These are phyloP conservation scores for Parachaetomium inaequale DNA, from an alignment of 495 filamentous ascomycete genomes.

Conservation along the genomic window DNA sequence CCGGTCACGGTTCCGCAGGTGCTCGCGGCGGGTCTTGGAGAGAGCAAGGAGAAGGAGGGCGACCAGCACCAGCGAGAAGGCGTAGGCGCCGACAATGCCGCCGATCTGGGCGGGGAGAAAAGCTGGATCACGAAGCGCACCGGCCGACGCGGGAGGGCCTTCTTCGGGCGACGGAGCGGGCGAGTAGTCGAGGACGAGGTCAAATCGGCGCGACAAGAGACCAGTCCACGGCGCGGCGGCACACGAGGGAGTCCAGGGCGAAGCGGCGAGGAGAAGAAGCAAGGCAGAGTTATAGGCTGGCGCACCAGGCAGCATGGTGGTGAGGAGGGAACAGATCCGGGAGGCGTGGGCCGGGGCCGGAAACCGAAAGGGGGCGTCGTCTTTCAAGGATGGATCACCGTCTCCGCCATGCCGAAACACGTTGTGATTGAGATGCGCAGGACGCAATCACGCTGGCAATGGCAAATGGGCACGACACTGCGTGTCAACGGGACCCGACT, in stretches of 20 bases:
- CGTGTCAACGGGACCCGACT: slow-evolving; percentile 20
- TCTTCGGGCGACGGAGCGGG: slow-evolving; percentile 57
- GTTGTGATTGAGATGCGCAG: slow-evolving; percentile 42
- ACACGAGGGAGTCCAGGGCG: slow-evolving; percentile 32
- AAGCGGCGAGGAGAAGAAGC: slow-evolving; percentile 35
- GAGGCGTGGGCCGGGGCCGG: slow-evolving; percentile 13
- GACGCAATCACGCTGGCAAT: slow-evolving; percentile 30
- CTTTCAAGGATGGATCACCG: slow-evolving; percentile 33
- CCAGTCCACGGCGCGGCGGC: slow-evolving; percentile 26
- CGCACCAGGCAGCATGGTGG: slow-evolving; percentile 34
- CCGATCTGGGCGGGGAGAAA: slow-evolving; percentile 72
- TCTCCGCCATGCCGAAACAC: slow-evolving; percentile 46
- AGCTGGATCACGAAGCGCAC: slow-evolving; percentile 54
- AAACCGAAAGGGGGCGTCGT: slow-evolving; percentile 14
- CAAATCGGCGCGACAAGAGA: slow-evolving; percentile 32
- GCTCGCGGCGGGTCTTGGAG: slow-evolving; percentile 42
- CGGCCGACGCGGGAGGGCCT: slow-evolving; percentile 52
- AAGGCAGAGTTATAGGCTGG: slow-evolving; percentile 30
- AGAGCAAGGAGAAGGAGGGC: slow-evolving; percentile 59
- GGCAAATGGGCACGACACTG: slow-evolving; percentile 30
- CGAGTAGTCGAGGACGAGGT: slow-evolving; percentile 50
- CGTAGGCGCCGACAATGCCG: slow-evolving; percentile 75
- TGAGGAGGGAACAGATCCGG: slow-evolving; percentile 8
- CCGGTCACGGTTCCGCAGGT: slow-evolving; percentile 33
- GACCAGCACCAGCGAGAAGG: slow-evolving; percentile 65